phyloP scores from a whole-genome alignment of 108 stramenopile genomes.

The Skeletonema costatum region DNA sequence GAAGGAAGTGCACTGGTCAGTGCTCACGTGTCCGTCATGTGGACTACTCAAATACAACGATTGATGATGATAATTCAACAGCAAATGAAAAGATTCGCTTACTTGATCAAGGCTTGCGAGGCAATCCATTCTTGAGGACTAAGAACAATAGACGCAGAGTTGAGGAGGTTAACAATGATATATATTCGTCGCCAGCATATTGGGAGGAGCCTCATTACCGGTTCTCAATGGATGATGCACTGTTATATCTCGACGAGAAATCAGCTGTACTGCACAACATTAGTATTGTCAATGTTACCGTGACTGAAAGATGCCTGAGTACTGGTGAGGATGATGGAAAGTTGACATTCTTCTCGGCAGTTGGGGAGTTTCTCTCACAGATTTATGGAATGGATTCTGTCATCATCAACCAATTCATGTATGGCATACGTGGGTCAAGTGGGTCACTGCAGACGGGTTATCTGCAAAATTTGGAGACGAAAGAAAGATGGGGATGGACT shows the following conservation, averaged over 20 bases:
- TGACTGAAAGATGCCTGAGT: slow-evolving; percentile 54
- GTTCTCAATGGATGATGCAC: slow-evolving; percentile 46
- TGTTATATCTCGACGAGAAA: slow-evolving; percentile 48
- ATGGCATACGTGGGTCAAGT: slow-evolving; percentile 46
- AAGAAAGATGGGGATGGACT: slow-evolving; percentile 61
- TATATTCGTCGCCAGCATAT: slow-evolving; percentile 37
- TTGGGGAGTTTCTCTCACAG: slow-evolving; percentile 49
- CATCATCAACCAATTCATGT: slow-evolving; percentile 74
- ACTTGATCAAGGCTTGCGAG: background rate
- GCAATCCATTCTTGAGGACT: background rate
- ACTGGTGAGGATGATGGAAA: slow-evolving; percentile 49
- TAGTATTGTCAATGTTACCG: slow-evolving; percentile 51
- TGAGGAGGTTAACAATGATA: slow-evolving; percentile 1
- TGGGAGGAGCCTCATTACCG: slow-evolving; percentile 56
- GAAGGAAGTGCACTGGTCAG: slow-evolving; percentile 29
- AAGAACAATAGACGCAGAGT: background rate
- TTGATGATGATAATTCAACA: background rate
- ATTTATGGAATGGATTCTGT: slow-evolving; percentile 69
- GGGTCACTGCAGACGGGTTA: slow-evolving; percentile 37
- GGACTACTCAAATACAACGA: background rate
- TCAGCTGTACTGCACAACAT: slow-evolving; percentile 42
- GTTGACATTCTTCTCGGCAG: slow-evolving; percentile 28
- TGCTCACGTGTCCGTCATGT: slow-evolving; percentile 52
- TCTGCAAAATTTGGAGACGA: slow-evolving; percentile 43
- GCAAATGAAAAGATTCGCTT: background rate